Conservation (phyloP, 768 basidiomycete species). For the Trametes gibbosa region DNA sequence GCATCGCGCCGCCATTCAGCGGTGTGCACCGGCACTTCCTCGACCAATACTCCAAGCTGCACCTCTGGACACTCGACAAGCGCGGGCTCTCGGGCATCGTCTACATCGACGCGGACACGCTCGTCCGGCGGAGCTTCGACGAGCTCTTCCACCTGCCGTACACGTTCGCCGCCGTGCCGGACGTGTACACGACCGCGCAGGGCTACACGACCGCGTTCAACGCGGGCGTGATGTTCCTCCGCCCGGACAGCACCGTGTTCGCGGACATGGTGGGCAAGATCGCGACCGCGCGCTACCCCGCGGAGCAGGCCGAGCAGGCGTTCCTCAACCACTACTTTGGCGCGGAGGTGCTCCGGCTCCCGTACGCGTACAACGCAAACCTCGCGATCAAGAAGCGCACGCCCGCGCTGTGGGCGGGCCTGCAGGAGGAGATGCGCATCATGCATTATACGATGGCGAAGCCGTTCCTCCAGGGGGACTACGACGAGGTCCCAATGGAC, state of each 20-base stretch:
- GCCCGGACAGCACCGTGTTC: conserved; percentile 30
- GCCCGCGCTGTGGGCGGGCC: conserved; percentile 30
- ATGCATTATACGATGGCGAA: conserved; percentile 36
- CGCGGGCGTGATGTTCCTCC: conserved; percentile 35
- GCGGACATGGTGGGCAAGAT: conserved; percentile 35
- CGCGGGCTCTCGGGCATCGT: conserved; percentile 29
- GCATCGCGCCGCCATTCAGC: conserved; percentile 33
- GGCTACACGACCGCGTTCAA: conserved; percentile 35
- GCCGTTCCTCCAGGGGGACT: conserved; percentile 27
- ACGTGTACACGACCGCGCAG: conserved; percentile 26
- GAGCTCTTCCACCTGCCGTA: conserved; percentile 35
- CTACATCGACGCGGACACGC: conserved; percentile 37
- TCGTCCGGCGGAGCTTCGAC: conserved; percentile 33
- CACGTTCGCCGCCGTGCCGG: conserved; percentile 35
- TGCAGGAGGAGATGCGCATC: conserved; percentile 31
- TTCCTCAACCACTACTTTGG: conserved; percentile 41
- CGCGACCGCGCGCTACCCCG: conserved; percentile 37
- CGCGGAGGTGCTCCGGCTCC: conserved; percentile 31
- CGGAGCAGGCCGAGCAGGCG: conserved; percentile 41
- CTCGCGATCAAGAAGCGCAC: conserved; percentile 34
- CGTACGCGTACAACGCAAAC: conserved; percentile 37
- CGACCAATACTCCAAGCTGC: conserved; percentile 38
- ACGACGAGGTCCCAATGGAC: conserved; percentile 22
- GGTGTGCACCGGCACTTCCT: conserved; percentile 31
- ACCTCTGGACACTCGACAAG: conserved; percentile 34